A percentile compares a stretch with the other conserved stretches of the same genome.
Evolutionary conservation across 164 flowering plant species (phyloP).

Genomic region (Nymphaea colorata): DNA sequence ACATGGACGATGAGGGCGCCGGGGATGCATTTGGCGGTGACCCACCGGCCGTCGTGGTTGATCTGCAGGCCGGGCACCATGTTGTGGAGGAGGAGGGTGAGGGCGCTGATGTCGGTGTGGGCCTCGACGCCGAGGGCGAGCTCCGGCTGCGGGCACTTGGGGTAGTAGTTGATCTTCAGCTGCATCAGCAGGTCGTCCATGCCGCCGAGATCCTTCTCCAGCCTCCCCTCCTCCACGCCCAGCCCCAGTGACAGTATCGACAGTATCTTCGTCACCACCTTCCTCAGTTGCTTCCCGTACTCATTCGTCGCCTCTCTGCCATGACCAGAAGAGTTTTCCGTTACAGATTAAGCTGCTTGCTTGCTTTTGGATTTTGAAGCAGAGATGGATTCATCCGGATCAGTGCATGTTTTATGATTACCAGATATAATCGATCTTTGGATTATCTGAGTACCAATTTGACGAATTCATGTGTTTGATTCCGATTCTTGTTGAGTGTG

Average conservation of each 20-base stretch:
- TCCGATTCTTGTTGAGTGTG: no score
- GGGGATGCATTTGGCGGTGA: slow-evolving; percentile 87
- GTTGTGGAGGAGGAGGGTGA: slow-evolving; percentile 91
- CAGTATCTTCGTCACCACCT: slow-evolving; percentile 49
- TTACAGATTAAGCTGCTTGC: no score
- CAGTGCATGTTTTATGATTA: no score
- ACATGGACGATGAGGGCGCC: slow-evolving; percentile 77
- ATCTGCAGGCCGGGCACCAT: slow-evolving; percentile 94
- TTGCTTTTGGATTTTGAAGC: no score
- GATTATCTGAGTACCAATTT: no score
- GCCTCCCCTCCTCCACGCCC: slow-evolving; percentile 65
- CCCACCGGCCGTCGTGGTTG: slow-evolving; percentile 59
- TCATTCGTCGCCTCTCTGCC: slow-evolving; percentile 55
- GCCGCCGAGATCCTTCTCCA: slow-evolving; percentile 81
- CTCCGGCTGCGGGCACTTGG: slow-evolving; percentile 92
- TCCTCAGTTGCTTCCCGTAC: slow-evolving; percentile 45
- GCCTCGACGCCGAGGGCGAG: slow-evolving; percentile 91
- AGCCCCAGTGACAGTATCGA: slow-evolving; percentile 49
- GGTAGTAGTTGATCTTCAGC: slow-evolving; percentile 92
- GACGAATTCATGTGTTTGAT: no score
- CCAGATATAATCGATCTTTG: no score
- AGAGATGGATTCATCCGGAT: no score
- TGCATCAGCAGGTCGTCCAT: slow-evolving; percentile 64
- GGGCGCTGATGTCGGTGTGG: slow-evolving; percentile 81
- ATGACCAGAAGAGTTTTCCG: neutral